Evolutionary conservation across 176 grass and related monocot genomes (phyloP).

Genomic region (Cocos nucifera): DNA sequence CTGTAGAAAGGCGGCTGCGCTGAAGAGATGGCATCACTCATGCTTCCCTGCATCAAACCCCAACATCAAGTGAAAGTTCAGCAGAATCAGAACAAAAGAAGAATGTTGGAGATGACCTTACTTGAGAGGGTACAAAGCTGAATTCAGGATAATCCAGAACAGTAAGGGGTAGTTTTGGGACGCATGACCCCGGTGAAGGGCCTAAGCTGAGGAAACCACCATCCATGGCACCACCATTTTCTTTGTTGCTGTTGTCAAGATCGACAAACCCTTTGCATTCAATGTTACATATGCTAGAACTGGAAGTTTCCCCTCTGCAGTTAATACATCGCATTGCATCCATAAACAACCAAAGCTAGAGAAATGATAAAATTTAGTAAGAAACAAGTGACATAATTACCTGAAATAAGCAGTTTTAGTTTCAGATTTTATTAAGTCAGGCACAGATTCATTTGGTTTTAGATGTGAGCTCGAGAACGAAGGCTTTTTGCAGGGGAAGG

Average conservation of each 20-base stretch:
- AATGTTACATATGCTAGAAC: neutral
- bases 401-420: neutral
- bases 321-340: neutral
- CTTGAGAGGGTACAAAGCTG: neutral
- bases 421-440: neutral
- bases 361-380: neutral
- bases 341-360: neutral
- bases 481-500: neutral
- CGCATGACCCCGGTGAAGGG: neutral
- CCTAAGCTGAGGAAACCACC: conserved; percentile 17
- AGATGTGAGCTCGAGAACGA: neutral
- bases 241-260: neutral
- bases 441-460: neutral
- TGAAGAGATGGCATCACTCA: neutral
- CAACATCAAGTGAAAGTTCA: neutral
- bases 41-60: conserved; percentile 8
- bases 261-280: neutral
- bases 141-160: neutral
- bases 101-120: neutral
- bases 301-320: conserved; percentile 8
- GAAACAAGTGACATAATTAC: neutral
- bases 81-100: neutral
- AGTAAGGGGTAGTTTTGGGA: neutral
- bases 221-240: neutral
- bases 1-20: neutral